Base-by-base conservation (phyloP, 306 rosid genomes). In the Cotoneaster glaucophyllus region DNA sequence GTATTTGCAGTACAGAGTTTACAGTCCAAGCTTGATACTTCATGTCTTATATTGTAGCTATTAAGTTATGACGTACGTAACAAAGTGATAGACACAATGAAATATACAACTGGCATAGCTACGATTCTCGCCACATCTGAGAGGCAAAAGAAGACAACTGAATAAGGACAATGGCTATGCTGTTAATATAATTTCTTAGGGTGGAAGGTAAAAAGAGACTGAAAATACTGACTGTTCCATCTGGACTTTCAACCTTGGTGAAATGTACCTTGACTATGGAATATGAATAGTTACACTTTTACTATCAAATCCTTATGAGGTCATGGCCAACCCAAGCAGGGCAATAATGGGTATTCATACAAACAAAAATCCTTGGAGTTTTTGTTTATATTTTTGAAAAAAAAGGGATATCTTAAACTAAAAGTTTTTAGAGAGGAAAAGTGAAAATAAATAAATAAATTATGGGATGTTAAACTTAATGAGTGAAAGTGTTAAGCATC, bases 401-500 rank as follows among this genome's bases (percentile, higher is more conserved):
- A 48, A 2, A 0, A 4, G 0, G 6, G 52, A 45, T 45, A 48
- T 14, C 53, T 17, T 48, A 14, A 48, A 48, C 2, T 48, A 48
- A 14, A 45, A 13, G 5, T 13, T 13, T 13, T 32, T 34, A 34
- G 39, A 34, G 2, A 34, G 9, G 2, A 34, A 6, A 34, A 34
- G 9, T 7, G 9, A 37, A 37, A 29, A 37, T 7, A 37, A 37
- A 6, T 4, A 37, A 6, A 37, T 1, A 1, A 34, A 1, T 34
- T 7, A 6, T 34, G 39, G 39, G 39, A 34, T 34, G 39, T 34
- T 34, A 6, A 34, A 34, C 39, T 34, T 7, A 32, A 32, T 32
- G 37, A 32, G 37, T 32, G 64, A 74, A 78, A 79, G 82, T n/a
- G 83, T 50, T 50, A 34, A 69, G 82, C 82, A 84, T 78, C 77